Conservation (phyloP, 768 basidiomycete species). For the Macrolepiota albuminosa region DNA sequence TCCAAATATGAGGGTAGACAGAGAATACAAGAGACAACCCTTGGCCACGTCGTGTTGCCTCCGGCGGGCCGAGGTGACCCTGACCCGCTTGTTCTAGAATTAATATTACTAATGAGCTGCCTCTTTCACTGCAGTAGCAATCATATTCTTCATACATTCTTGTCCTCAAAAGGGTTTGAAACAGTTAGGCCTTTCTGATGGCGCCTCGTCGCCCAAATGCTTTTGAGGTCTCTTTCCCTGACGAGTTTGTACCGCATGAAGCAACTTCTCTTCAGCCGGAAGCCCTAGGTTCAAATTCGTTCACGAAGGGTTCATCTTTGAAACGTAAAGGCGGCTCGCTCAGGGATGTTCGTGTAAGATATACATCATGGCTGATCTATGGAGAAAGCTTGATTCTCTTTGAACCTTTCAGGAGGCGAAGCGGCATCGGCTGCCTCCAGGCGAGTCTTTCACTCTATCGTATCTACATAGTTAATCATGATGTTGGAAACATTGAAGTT, state of each 20-base stretch:
- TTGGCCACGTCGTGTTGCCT: too few species aligned
- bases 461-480: neutral
- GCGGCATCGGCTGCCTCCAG: constrained; percentile 16
- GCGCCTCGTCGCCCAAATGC: constrained; percentile 45
- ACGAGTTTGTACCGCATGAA: constrained; percentile 21
- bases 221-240: constrained; percentile 49
- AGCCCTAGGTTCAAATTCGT: neutral
- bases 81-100: neutral
- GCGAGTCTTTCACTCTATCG: constrained; percentile 5
- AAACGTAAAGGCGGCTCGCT: constrained; percentile 19
- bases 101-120: neutral
- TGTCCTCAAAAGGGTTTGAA: neutral
- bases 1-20: too few species aligned
- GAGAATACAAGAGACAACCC: too few species aligned
- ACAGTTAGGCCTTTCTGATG: constrained; percentile 18
- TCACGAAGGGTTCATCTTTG: neutral
- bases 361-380: neutral
- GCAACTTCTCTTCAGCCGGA: constrained; percentile 3
- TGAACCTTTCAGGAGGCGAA: constrained; percentile 21
- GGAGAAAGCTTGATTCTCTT: neutral
- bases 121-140: neutral
- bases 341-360: constrained; percentile 18
- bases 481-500: constrained; percentile 20
- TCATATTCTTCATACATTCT: neutral
- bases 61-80: neutral